phyloP scores from a whole-genome alignment of 805 yeast species.

The Metschnikowia colocasiae region DNA sequence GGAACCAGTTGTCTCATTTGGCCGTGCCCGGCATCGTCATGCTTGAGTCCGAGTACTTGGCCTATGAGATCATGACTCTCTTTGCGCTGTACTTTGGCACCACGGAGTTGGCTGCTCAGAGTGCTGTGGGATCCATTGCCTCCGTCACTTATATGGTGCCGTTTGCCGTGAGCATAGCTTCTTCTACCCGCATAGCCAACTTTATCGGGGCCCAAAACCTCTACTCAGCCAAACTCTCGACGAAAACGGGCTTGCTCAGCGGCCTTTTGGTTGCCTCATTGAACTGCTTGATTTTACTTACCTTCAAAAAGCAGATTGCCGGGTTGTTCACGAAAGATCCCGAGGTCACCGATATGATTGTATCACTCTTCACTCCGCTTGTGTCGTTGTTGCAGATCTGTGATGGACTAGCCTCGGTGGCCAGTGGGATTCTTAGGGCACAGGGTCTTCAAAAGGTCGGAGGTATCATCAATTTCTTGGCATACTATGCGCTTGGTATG shows the following conservation, averaged over 20 bases:
- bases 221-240: slow-evolving; percentile 35
- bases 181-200: slow-evolving; percentile 43
- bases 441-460: slow-evolving; percentile 75
- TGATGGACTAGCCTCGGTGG: slow-evolving; percentile 68
- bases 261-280: slow-evolving; percentile 28
- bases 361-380: slow-evolving; percentile 52
- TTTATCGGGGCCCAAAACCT: slow-evolving; percentile 43
- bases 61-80: slow-evolving; percentile 45
- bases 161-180: slow-evolving; percentile 43
- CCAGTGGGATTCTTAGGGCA: slow-evolving; percentile 71
- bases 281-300: slow-evolving; percentile 46
- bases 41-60: slow-evolving; percentile 45
- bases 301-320: slow-evolving; percentile 50
- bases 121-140: slow-evolving; percentile 47
- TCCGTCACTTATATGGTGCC: slow-evolving; percentile 44
- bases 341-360: slow-evolving; percentile 51
- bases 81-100: slow-evolving; percentile 49
- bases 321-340: slow-evolving; percentile 58
- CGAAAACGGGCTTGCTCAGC: slow-evolving; percentile 28
- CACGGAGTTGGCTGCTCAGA: slow-evolving; percentile 48
- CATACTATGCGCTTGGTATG: slow-evolving; percentile 67
- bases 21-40: slow-evolving; percentile 45
- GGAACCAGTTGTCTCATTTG: slow-evolving; percentile 34
- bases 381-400: slow-evolving; percentile 62
- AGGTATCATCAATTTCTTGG: slow-evolving; percentile 62